Evolutionary conservation across 352 stramenopile species (phyloP), one percentile per base, ranked within the genome.

Genomic region (Lagenidium giganteum): DNA sequence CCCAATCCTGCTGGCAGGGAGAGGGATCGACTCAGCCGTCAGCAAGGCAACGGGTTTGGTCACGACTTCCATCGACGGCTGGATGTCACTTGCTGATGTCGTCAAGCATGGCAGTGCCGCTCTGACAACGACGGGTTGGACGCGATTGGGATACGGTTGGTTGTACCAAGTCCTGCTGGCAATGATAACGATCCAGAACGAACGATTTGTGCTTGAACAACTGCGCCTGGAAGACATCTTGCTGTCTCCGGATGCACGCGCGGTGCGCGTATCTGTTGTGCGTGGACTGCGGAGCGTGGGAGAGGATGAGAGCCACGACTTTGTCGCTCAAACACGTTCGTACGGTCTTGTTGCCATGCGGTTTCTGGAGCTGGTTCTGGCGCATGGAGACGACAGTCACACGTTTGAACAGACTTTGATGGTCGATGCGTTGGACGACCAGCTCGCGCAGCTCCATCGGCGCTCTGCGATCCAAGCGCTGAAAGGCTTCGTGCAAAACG

Each of bases 161-260:
- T n/a, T n/a, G n/a, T n/a, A n/a, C n/a, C n/a, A n/a, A n/a, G 46
- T 74, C 11, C 39, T 78, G 12, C 43, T 78, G 30, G 38, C 34
- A 8, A 16, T 69, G 22, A 35, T 61, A 12, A 47, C 51, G 1
- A 51, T 71, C 17, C 40, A 74, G 27, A 65, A 61, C 11, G 47
- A 77, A 37, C 23, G 29, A 3, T 58, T 70, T 17, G 13, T 6
- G 13, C 3, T 69, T 14, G 21, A 12, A 9, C 33, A 14, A 3
- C 21, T 78, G 2, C 36, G 52, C 0, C 24, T 68, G 17, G 43
- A 67, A 4, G 49, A 56, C 31, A 28, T 78, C 0, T 8, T 74
- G 16, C 42, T 78, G 11, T 67, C 66, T 16, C 43, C 50, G 0
- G 47, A 69, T 27, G 55, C 48, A 3, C 46, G 22, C 0, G 46